A percentile compares a stretch with the other conserved stretches of the same genome.
phyloP scores from a whole-genome alignment of 805 yeast genomes.

The Komagataella ulmi region DNA sequence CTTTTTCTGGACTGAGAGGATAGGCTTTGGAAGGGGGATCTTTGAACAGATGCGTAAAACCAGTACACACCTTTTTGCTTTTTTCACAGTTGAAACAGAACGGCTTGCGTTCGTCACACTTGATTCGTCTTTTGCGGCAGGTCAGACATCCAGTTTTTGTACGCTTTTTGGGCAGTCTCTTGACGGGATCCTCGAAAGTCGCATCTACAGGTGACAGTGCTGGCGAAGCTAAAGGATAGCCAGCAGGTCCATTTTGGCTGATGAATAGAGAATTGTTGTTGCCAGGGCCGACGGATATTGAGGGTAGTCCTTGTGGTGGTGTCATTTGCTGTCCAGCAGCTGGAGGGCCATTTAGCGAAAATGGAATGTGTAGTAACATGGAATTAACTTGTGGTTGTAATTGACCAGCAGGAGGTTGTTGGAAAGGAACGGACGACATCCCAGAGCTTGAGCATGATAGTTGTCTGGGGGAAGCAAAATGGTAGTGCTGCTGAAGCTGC shows the following conservation, averaged over 20 bases:
- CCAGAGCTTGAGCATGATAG: not conserved
- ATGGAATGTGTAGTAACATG: not conserved
- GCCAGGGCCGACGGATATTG: not conserved
- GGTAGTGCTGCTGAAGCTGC: not conserved
- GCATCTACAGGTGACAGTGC: not conserved
- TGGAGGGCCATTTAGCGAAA: not conserved
- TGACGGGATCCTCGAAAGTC: constrained; percentile 11
- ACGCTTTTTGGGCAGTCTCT: constrained; percentile 39
- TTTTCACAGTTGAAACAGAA: constrained; percentile 56
- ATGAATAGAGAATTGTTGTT: not conserved
- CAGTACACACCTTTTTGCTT: constrained; percentile 51
- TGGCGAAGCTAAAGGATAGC: not conserved
- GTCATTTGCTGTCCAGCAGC: not conserved
- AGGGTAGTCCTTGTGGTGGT: not conserved
- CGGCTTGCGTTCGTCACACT: constrained; percentile 68
- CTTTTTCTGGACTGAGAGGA: not conserved
- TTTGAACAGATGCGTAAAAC: constrained; percentile 17
- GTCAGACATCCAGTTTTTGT: constrained; percentile 70
- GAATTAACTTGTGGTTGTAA: not conserved
- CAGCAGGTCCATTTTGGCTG: not conserved
- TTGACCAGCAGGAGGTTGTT: not conserved
- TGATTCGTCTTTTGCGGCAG: constrained; percentile 56
- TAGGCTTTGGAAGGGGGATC: not conserved
- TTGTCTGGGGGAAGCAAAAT: not conserved
- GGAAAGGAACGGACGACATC: not conserved